Conservation (phyloP, 1,284 basidiomycete genomes). For the Fomes fomentarius region DNA sequence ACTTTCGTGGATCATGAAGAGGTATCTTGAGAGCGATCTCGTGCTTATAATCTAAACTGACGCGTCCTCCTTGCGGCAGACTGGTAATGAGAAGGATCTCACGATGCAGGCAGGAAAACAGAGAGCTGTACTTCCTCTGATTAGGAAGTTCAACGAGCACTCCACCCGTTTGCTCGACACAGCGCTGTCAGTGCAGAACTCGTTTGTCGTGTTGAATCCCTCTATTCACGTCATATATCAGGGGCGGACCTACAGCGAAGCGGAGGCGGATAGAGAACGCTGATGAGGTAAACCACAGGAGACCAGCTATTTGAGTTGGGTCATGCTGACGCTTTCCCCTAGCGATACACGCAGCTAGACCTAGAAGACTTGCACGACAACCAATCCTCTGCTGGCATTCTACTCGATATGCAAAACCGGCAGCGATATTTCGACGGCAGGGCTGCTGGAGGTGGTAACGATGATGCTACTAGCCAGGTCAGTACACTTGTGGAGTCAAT, state of each 20-base stretch:
- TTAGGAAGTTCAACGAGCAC: constrained; percentile 97
- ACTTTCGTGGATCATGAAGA: constrained; percentile 93
- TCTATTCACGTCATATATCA: constrained; percentile 28
- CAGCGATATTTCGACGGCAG: constrained; percentile 77
- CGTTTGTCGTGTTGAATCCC: not conserved
- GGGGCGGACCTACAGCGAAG: constrained; percentile 64
- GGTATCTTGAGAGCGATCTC: constrained; percentile 41
- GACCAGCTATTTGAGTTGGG: not conserved
- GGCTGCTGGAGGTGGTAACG: constrained; percentile 36
- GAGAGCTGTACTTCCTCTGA: constrained; percentile 85
- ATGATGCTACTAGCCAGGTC: constrained; percentile 34
- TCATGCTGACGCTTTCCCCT: no score
- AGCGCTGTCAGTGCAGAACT: constrained; percentile 55
- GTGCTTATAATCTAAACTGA: constrained; percentile 4
- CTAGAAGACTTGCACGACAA: constrained; percentile 84
- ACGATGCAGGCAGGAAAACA: constrained; percentile 97
- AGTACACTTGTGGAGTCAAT: not conserved
- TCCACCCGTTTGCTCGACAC: constrained; percentile 86
- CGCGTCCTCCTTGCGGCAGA: constrained; percentile 46
- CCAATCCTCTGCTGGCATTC: constrained; percentile 65
- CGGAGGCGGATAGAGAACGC: constrained; percentile 53
- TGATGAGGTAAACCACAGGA: constrained; percentile 27
- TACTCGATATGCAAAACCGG: constrained; percentile 83
- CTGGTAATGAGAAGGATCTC: constrained; percentile 85
- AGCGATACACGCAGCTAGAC: constrained; percentile 76